Evolutionary conservation across 257 asterid genomes (phyloP), one percentile per base, ranked within the genome.

Genomic region (Solanum gandarillasii): DNA sequence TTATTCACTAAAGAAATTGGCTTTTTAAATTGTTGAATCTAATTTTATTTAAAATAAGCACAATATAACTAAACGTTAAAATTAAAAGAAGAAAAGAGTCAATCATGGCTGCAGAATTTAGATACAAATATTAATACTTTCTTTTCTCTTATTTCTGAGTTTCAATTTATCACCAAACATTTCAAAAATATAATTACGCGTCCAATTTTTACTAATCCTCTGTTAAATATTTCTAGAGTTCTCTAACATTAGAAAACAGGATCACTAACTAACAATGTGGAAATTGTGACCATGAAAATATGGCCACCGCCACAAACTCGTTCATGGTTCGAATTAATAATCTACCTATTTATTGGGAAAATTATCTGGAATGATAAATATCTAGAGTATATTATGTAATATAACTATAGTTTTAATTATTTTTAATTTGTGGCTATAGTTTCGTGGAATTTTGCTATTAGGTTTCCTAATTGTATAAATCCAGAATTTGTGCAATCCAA

Each of bases 391-490:
- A 52, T 52, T 18, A 52, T 52, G 23, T 18, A 55, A 18, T 18
- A 18, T 0, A 6, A 3, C 0, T 18, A 55, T 55, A 55, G 4
- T 18, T 55, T 52, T 55, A 6, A 20, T 55, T 55, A 55, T 55
- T 55, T 55, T 55, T 55, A 18, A 18, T 55, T 55, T 0, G 4
- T 55, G 2, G n/a, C 2, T 2, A 55, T 55, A 55, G 9, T 55
- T 52, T 55, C 2, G 2, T 55, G 4, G 9, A 18, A 18, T 55
- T 55, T 20, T 18, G n/a, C 4, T 55, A 55, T 55, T 18, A 55
- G 4, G 4, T 55, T 55, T 2, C 0, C 0, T 55, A 2, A 55
- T 55, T 0, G n/a, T 55, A 55, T 55, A 18, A 55, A 55, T 55
- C 4, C 0, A 55, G 1, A 55, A 55, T 55, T 55, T 55, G n/a